A percentile compares a stretch with the other conserved stretches of the same genome.
Conservation (phyloP, 2,329 filamentous ascomycete species). For the Coleophoma crateriformis region DNA sequence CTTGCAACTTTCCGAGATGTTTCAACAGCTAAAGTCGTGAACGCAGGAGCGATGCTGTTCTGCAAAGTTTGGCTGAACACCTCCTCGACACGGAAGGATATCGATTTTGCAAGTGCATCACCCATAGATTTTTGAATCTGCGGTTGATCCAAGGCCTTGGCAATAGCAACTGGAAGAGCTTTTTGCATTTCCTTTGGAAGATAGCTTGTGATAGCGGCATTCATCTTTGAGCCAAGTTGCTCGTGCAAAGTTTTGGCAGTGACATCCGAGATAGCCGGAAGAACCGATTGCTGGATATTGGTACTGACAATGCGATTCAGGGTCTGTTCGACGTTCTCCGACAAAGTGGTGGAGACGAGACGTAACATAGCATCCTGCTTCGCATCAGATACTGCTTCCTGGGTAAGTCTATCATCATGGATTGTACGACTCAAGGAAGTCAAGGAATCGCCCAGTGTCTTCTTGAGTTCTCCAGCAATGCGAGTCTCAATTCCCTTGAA, state of each 20-base stretch:
- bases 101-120: constrained; percentile 63
- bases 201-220: constrained; percentile 15
- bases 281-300: constrained; percentile 63
- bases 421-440: constrained; percentile 57
- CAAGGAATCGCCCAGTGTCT: constrained; percentile 50
- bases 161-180: constrained; percentile 61
- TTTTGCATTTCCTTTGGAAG: constrained; percentile 64
- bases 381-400: constrained; percentile 56
- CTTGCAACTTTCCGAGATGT: constrained; percentile 62
- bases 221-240: constrained; percentile 62
- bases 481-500: constrained; percentile 42
- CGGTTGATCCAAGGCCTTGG: constrained; percentile 64
- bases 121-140: constrained; percentile 68
- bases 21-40: constrained; percentile 59
- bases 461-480: constrained; percentile 40
- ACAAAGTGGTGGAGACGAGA: constrained; percentile 61
- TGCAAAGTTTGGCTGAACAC: constrained; percentile 59
- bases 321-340: constrained; percentile 57
- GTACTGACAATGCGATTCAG: constrained; percentile 47
- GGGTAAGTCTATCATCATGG: constrained; percentile 61
- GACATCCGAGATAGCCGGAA: constrained; percentile 67
- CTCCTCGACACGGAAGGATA: constrained; percentile 64
- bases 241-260: constrained; percentile 65
- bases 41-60: constrained; percentile 58
- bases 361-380: constrained; percentile 66